Percentiles rank a stretch among this genome's conserved stretches.
These are phyloP conservation scores for Punica granatum DNA, from an alignment of 345 rosid genomes.

Conservation along the genomic window DNA sequence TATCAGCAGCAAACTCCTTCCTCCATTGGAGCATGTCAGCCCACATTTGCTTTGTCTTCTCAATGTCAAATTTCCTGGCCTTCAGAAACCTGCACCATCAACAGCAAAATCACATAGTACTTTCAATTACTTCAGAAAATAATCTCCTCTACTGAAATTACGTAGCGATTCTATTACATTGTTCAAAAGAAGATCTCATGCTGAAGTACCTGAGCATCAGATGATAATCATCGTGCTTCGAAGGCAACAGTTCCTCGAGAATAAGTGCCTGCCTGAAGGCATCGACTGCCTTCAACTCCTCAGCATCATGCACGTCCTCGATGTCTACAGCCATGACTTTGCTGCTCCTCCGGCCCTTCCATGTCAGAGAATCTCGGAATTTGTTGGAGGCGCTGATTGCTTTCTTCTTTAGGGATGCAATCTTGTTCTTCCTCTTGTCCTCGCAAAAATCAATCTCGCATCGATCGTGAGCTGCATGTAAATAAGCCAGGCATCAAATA, in stretches of 20 bases:
- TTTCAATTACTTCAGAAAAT: no score
- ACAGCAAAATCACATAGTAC: background rate
- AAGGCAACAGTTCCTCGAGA: slow-evolving; percentile 68
- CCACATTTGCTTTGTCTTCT: slow-evolving; percentile 95
- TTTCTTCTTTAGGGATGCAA: slow-evolving; percentile 63
- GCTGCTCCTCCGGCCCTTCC: slow-evolving; percentile 64
- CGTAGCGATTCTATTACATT: no score
- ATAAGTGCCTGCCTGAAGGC: slow-evolving; percentile 74
- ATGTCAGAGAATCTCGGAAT: slow-evolving; percentile 61
- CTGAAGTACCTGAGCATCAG: slow-evolving; percentile 64
- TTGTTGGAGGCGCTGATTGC: slow-evolving; percentile 63
- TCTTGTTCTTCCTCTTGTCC: slow-evolving; percentile 46
- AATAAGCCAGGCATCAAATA: slow-evolving; percentile 1
- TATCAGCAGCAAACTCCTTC: slow-evolving; percentile 74
- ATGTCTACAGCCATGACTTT: slow-evolving; percentile 59
- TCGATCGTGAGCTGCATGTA: slow-evolving; percentile 8
- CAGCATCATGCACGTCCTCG: slow-evolving; percentile 67
- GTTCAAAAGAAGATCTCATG: background rate
- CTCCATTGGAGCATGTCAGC: slow-evolving; percentile 88
- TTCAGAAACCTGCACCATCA: slow-evolving; percentile 56
- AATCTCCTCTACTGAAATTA: background rate
- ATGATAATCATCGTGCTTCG: slow-evolving; percentile 83
- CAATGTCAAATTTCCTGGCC: slow-evolving; percentile 89
- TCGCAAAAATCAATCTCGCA: slow-evolving; percentile 23
- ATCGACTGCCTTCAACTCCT: slow-evolving; percentile 70